Conservation (phyloP, 345 rosid species). For the Diplotaxis tenuifolia region DNA sequence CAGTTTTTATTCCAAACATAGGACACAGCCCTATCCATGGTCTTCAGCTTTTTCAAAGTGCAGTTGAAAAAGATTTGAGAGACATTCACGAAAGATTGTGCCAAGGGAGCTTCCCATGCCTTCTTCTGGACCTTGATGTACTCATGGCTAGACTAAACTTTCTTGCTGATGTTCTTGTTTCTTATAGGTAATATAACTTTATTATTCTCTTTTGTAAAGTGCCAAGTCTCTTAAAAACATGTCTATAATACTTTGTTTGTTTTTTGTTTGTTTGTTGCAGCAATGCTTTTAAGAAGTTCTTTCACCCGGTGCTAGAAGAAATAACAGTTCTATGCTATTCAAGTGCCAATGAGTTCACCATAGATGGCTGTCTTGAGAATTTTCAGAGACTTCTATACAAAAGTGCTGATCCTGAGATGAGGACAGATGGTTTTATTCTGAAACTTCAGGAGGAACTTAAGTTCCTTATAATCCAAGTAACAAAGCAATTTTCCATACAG, state of each 20-base stretch:
- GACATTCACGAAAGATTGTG: constrained; percentile 46
- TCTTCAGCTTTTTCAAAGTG: constrained; percentile 55
- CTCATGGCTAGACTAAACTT: constrained; percentile 53
- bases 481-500: constrained; percentile 46
- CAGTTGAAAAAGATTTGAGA: constrained; percentile 58
- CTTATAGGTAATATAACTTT: constrained; percentile 57
- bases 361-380: constrained; percentile 41
- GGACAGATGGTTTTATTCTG: constrained; percentile 37
- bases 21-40: constrained; percentile 42
- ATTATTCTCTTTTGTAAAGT: not conserved
- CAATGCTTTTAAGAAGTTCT: constrained; percentile 56
- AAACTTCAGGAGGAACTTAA: constrained; percentile 51
- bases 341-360: constrained; percentile 31
- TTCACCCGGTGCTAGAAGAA: constrained; percentile 47
- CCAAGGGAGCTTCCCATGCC: constrained; percentile 40
- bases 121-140: constrained; percentile 36
- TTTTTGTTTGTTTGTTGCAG: constrained; percentile 36
- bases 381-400: constrained; percentile 48
- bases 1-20: constrained; percentile 13
- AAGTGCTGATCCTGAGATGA: constrained; percentile 25
- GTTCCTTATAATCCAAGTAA: constrained; percentile 40
- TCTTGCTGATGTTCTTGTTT: constrained; percentile 59
- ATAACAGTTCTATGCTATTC: constrained; percentile 30
- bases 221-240: not conserved
- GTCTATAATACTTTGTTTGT: not conserved